These are phyloP conservation scores for Daucus carota DNA, from an alignment of 129 eudicot genomes.

Conservation along the genomic window DNA sequence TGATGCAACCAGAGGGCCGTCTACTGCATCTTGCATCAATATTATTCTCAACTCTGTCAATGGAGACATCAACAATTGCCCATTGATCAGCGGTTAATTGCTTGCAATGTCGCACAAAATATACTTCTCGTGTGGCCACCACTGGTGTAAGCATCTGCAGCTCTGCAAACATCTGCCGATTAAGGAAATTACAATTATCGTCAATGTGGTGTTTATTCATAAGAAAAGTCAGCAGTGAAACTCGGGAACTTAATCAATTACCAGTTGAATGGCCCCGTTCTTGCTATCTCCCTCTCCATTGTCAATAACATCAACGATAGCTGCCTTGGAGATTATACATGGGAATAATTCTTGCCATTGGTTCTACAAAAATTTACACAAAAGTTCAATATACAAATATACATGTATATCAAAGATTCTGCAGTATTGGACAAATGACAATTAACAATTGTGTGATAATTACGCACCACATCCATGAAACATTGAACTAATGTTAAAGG, in stretches of 20 bases:
- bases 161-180: constrained; percentile 81
- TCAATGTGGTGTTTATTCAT: not conserved
- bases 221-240: not conserved
- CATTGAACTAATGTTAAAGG: constrained; percentile 61
- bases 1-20: constrained; percentile 91
- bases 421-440: not conserved
- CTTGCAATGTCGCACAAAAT: constrained; percentile 75
- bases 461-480: constrained; percentile 83
- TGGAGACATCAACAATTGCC: constrained; percentile 86
- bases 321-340: constrained; percentile 71
- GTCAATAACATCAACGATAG: constrained; percentile 61
- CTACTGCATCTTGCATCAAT: constrained; percentile 75
- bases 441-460: not conserved
- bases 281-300: constrained; percentile 60
- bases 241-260: constrained; percentile 18
- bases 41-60: constrained; percentile 62
- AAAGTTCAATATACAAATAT: not conserved
- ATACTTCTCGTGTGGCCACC: constrained; percentile 79
- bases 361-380: constrained; percentile 35
- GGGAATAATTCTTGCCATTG: constrained; percentile 87
- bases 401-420: not conserved
- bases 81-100: constrained; percentile 64
- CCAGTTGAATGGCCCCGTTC: constrained; percentile 76
- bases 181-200: not conserved
- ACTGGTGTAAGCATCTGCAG: constrained; percentile 90